phyloP scores from a whole-genome alignment of 371 early-diverging fungal species.

The Parasitella parasitica region DNA sequence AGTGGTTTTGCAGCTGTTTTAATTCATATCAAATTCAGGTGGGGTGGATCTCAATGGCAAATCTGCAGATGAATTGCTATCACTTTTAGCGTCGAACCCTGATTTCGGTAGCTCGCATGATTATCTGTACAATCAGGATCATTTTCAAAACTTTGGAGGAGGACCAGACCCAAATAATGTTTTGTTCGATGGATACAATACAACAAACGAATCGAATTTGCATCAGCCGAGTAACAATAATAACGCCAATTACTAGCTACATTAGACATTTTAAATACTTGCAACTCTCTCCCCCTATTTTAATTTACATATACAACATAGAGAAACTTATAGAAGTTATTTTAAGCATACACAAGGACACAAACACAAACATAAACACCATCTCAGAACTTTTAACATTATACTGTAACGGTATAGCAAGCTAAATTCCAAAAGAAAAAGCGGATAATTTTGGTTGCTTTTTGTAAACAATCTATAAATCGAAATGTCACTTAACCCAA shows the following conservation, averaged over 20 bases:
- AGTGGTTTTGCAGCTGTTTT: neutral
- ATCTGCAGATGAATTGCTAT: constrained; percentile 8
- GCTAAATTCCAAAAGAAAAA: too few species aligned
- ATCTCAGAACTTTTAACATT: too few species aligned
- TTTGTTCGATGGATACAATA: constrained; percentile 7
- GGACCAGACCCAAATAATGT: constrained; percentile 8
- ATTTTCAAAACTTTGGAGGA: neutral
- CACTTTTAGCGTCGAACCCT: constrained; percentile 3
- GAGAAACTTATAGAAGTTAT: too few species aligned
- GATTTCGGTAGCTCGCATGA: neutral
- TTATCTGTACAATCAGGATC: neutral
- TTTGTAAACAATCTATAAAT: too few species aligned
- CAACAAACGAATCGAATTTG: neutral
- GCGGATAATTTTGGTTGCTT: too few species aligned
- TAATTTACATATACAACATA: too few species aligned
- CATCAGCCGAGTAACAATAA: neutral
- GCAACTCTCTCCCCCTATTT: too few species aligned
- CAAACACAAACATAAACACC: too few species aligned
- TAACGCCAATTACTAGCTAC: neutral
- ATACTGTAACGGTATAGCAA: too few species aligned
- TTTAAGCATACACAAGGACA: too few species aligned
- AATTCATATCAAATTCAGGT: neutral
- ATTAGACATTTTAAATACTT: too few species aligned
- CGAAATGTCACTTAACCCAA: too few species aligned
- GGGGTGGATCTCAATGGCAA: neutral